Evolutionary conservation across 192 early-diverging fungal genomes (phyloP).

Genomic region (Gryganskiella cystojenkinii): DNA sequence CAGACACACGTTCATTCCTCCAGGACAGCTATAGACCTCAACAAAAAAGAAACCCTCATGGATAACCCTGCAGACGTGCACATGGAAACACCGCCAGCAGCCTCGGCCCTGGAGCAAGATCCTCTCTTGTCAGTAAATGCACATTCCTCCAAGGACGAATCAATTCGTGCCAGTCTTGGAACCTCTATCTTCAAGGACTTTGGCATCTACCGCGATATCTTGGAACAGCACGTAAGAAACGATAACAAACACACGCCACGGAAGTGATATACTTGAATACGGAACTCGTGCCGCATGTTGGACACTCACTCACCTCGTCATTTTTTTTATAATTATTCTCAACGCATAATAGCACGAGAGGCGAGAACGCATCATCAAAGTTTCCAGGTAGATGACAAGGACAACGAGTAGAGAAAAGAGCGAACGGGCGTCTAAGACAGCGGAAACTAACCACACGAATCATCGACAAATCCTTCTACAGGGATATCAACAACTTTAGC

Average conservation of each 20-base stretch:
- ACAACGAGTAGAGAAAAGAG: background rate
- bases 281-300: too few species aligned
- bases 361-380: constrained; percentile 44
- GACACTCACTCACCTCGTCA: too few species aligned
- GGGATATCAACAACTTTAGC: constrained; percentile 49
- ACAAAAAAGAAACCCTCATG: background rate
- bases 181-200: constrained; percentile 27
- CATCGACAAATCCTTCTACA: too few species aligned
- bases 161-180: constrained; percentile 22
- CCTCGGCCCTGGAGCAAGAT: background rate
- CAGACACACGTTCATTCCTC: too few species aligned
- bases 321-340: background rate
- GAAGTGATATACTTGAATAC: too few species aligned
- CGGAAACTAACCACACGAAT: too few species aligned
- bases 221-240: constrained; percentile 39
- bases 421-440: background rate
- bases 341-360: constrained; percentile 27
- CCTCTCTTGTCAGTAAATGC: background rate
- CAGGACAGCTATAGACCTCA: too few species aligned
- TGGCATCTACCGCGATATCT: constrained; percentile 38
- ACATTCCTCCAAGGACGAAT: background rate
- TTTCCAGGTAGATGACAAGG: constrained; percentile 23
- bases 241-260: background rate
- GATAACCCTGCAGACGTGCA: constrained; percentile 26
- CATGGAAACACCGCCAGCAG: constrained; percentile 31